A percentile compares a stretch with the other conserved stretches of the same genome.
phyloP scores from a whole-genome alignment of 768 basidiomycete genomes.

The Cystobasidium ongulense region DNA sequence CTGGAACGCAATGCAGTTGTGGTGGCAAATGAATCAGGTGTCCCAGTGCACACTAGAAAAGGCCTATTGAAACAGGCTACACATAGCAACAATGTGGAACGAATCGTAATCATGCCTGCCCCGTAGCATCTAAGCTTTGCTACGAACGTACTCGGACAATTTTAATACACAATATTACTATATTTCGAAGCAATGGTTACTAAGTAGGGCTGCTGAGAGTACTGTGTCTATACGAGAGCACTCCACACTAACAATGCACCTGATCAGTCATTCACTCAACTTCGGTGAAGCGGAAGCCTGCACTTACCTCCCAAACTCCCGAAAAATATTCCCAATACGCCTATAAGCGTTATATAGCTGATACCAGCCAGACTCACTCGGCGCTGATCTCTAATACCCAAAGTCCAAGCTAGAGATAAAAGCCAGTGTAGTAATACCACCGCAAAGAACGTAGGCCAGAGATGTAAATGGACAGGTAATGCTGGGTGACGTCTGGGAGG shows the following conservation, averaged over 20 bases:
- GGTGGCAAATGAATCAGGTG: too few species aligned
- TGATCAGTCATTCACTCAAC: background rate
- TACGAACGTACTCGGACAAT: too few species aligned
- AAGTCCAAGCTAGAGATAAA: constrained; percentile 33
- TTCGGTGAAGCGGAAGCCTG: background rate
- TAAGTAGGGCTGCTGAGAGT: background rate
- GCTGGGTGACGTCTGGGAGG: constrained; percentile 29
- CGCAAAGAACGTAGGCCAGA: constrained; percentile 32
- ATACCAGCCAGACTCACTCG: constrained; percentile 32
- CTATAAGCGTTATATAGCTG: constrained; percentile 28
- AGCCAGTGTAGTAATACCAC: constrained; percentile 30
- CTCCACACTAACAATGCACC: background rate
- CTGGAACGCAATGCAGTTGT: too few species aligned
- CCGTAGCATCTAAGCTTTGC: too few species aligned
- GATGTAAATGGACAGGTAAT: constrained; percentile 33
- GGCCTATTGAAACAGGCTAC: too few species aligned
- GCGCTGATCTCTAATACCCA: constrained; percentile 1
- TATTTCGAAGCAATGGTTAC: too few species aligned
- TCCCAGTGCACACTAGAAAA: too few species aligned
- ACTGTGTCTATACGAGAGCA: constrained; percentile 2
- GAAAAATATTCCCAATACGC: constrained; percentile 9
- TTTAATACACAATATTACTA: too few species aligned
- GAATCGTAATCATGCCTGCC: too few species aligned
- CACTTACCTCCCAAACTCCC: constrained; percentile 21
- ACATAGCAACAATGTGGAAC: too few species aligned